Conservation (phyloP, 495 filamentous ascomycete species). For the Xylaria acuta region DNA sequence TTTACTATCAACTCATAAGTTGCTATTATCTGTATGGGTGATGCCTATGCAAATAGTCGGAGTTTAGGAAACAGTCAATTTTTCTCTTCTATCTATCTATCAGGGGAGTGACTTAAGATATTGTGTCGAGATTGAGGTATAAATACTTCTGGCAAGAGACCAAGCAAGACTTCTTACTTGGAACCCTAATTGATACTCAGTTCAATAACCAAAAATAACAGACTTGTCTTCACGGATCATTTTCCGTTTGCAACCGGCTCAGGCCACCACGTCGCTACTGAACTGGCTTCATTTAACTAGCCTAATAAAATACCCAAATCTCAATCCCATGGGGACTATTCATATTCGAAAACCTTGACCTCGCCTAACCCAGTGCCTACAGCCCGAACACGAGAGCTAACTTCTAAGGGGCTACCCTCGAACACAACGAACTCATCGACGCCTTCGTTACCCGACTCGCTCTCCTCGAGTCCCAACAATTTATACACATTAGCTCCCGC, state of each 20-base stretch:
- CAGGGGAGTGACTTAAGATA: neutral
- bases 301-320: neutral
- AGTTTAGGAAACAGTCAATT: no score
- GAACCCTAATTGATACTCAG: neutral
- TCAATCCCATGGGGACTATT: neutral
- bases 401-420: slow-evolving; percentile 54
- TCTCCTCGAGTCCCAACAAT: slow-evolving; percentile 49
- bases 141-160: no score
- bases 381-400: slow-evolving; percentile 49
- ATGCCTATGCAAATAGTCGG: no score
- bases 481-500: slow-evolving; percentile 56
- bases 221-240: neutral
- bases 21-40: no score
- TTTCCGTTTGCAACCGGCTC: neutral
- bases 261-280: neutral
- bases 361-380: slow-evolving; percentile 44
- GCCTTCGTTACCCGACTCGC: slow-evolving; percentile 18
- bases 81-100: neutral
- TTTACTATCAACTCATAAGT: no score
- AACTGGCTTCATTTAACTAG: neutral
- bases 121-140: neutral
- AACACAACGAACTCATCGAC: slow-evolving; percentile 48
- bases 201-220: neutral
- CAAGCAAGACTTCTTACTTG: neutral
- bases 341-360: slow-evolving; percentile 42